These are phyloP conservation scores for Eucalyptus regnans DNA, from an alignment of 345 rosid species.

Conservation along the genomic window DNA sequence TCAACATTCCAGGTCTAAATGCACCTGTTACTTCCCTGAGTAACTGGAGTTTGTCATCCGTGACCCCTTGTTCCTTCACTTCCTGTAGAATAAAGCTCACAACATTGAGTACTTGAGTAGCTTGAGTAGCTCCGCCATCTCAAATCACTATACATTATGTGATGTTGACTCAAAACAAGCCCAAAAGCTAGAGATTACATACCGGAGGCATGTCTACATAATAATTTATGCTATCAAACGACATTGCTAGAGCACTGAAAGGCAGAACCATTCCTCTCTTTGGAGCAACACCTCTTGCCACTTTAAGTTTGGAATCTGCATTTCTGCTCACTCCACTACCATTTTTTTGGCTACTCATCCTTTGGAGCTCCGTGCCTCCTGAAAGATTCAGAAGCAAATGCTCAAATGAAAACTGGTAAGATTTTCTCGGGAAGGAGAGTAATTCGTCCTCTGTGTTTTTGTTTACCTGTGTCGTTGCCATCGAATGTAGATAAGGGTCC, in stretches of 20 bases:
- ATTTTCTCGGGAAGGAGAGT: not conserved
- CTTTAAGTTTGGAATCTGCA: conserved; percentile 7
- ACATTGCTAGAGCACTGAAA: conserved; percentile 49
- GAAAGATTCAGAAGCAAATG: not conserved
- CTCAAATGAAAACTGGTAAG: not conserved
- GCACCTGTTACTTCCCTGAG: conserved; percentile 25
- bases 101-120: not conserved
- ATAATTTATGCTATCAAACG: conserved; percentile 35
- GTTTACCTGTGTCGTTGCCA: conserved; percentile 39
- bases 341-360: conserved; percentile 15
- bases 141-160: not conserved
- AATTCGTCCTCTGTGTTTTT: not conserved
- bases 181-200: not conserved
- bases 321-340: conserved; percentile 11
- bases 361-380: conserved; percentile 32
- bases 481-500: conserved; percentile 20
- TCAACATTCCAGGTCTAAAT: conserved; percentile 34
- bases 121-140: not conserved
- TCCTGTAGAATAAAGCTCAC: conserved; percentile 7
- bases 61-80: conserved; percentile 28
- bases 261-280: conserved; percentile 56
- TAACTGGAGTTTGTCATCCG: conserved; percentile 18
- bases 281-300: conserved; percentile 15
- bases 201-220: conserved; percentile 49
- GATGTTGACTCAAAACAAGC: not conserved